Evolutionary conservation across 2,329 filamentous ascomycete species (phyloP).

Genomic region (Talaromyces verruculosus): DNA sequence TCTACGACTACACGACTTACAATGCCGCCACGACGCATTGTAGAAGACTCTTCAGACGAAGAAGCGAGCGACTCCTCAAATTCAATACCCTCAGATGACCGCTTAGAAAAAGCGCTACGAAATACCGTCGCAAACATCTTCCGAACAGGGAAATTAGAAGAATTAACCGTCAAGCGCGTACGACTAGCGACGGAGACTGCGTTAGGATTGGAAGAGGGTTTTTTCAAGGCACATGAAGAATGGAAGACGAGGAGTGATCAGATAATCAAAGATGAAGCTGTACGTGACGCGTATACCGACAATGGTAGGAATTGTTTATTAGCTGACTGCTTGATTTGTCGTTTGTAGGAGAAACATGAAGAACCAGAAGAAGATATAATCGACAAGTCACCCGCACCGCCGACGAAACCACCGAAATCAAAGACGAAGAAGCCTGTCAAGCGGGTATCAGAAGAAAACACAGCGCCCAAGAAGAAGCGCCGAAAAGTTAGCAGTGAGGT

Average conservation of each 20-base stretch:
- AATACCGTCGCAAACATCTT: slow-evolving; percentile 40
- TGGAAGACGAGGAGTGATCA: slow-evolving; percentile 59
- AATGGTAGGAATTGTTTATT: not conserved
- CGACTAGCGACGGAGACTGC: slow-evolving; percentile 54
- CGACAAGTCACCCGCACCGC: slow-evolving; percentile 22
- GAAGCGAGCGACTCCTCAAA: slow-evolving; percentile 25
- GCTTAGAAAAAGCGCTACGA: slow-evolving; percentile 41
- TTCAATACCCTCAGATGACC: slow-evolving; percentile 33
- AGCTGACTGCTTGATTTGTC: not conserved
- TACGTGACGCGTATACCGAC: slow-evolving; percentile 25
- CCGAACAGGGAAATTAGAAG: slow-evolving; percentile 45
- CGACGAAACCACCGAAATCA: slow-evolving; percentile 21
- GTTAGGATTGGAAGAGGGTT: slow-evolving; percentile 54
- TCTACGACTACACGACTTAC: not conserved
- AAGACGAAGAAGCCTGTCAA: slow-evolving; percentile 30
- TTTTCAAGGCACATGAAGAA: slow-evolving; percentile 53
- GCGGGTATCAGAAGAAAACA: slow-evolving; percentile 28
- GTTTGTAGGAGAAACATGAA: slow-evolving; percentile 21
- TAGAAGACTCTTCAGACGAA: slow-evolving; percentile 37
- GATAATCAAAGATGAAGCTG: slow-evolving; percentile 56
- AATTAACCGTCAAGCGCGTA: slow-evolving; percentile 59
- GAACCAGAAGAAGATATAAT: slow-evolving; percentile 19
- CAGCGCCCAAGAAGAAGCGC: slow-evolving; percentile 35
- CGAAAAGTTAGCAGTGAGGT: slow-evolving; percentile 33
- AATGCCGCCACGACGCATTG: slow-evolving; percentile 34